Evolutionary conservation across 169 alveolate species (phyloP).

Genomic region (Theileria equi): DNA sequence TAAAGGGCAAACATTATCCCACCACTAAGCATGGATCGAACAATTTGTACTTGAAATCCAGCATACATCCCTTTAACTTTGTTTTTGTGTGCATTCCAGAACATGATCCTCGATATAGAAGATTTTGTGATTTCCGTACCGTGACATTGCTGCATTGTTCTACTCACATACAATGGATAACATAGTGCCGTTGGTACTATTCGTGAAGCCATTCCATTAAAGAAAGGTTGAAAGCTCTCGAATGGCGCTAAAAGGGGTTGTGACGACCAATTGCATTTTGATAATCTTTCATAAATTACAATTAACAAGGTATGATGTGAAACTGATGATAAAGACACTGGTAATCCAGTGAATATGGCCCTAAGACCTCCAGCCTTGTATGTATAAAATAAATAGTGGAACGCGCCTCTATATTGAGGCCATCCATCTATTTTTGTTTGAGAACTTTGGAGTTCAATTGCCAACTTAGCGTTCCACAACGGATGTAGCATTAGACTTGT

Average conservation of each 20-base stretch:
- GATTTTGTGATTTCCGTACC: slow-evolving; percentile 39
- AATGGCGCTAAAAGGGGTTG: background rate
- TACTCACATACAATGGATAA: slow-evolving; percentile 56
- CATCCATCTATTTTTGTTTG: slow-evolving; percentile 56
- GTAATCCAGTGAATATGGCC: slow-evolving; percentile 38
- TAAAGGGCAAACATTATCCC: slow-evolving; percentile 50
- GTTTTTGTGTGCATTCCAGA: slow-evolving; percentile 40
- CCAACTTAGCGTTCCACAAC: slow-evolving; percentile 58
- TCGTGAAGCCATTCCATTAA: slow-evolving; percentile 50
- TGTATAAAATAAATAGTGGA: slow-evolving; percentile 31
- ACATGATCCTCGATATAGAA: slow-evolving; percentile 7
- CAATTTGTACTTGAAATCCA: slow-evolving; percentile 55
- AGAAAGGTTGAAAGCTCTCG: slow-evolving; percentile 27
- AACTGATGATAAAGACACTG: slow-evolving; percentile 27
- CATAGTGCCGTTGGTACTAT: slow-evolving; percentile 40
- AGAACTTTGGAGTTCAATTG: slow-evolving; percentile 48
- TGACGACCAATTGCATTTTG: slow-evolving; percentile 17
- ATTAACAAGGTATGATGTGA: slow-evolving; percentile 39
- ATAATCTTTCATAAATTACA: slow-evolving; percentile 41
- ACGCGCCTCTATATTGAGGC: slow-evolving; percentile 63
- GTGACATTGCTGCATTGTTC: slow-evolving; percentile 55
- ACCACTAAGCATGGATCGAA: slow-evolving; percentile 47
- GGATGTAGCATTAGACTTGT: slow-evolving; percentile 56
- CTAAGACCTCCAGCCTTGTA: slow-evolving; percentile 17
- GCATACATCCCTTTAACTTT: slow-evolving; percentile 55